Base-by-base conservation (phyloP, 306 rosid genomes). In the Lathyrus sativus region DNA sequence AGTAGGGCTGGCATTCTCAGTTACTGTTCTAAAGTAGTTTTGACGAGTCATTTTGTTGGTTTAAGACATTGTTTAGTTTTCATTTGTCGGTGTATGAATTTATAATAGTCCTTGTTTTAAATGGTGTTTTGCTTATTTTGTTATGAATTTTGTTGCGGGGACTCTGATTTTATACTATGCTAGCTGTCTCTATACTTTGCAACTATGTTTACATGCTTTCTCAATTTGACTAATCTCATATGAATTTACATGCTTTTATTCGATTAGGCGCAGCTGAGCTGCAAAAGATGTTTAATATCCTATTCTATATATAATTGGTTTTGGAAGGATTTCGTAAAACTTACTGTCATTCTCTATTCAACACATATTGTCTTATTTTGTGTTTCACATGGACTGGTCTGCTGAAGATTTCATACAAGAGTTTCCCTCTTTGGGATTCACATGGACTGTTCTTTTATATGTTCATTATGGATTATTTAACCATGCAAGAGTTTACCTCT, bases 11-110 rank as follows among this genome's bases (percentile, higher is more conserved):
- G 45, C 56, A 17, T 39, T 15, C 60, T 28, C 26, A 39, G 60
- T 71, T 71, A 33, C 63, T 42, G 58, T 74, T 65, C 39, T 78
- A 78, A 85, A 69, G 61, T 85, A 80, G 85, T 80, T 81, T 87
- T 85, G 85, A 83, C 74, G 46, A 68, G 35, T 69, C 65, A 43
- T 37, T 68, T 65, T 56, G 83, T 76, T 83, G 82, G 62, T 42
- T 62, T 83, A 78, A 11, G 85, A 75, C 81, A 0, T 63, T 73
- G 14, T 74, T 77, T 70, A 62, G 60, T 77, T 31, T 75, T 66
- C 3, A 29, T 29, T 76, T 60, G 3, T 65, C 17, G 77, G 66
- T 71, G 68, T 67, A 84, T 72, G 87, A 81, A 63, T 63, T 78
- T 78, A 68, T 70, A 53, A 43, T 65, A 71, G 75, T 74, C 63